Conservation (phyloP, 306 rosid genomes). For the Vachellia collinsii region DNA sequence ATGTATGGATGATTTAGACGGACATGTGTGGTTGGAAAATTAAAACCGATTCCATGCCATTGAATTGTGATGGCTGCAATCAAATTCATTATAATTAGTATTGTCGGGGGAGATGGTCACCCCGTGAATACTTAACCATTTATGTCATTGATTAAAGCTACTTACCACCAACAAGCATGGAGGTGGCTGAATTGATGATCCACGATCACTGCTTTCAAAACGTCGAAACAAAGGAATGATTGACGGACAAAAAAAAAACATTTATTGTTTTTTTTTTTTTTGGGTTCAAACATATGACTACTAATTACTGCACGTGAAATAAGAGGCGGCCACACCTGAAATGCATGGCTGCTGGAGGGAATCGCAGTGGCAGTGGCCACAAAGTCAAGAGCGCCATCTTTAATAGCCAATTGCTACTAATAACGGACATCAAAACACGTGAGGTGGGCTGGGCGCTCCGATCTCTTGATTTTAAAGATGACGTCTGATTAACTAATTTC, state of each 20-base stretch:
- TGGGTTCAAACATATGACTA: no score
- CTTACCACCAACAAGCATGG: neutral
- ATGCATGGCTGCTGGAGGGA: neutral
- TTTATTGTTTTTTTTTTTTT: no score
- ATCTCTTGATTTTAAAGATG: no score
- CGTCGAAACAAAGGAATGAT: no score
- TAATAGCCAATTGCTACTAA: neutral
- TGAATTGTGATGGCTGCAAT: neutral
- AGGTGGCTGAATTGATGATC: neutral
- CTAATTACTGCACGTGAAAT: neutral
- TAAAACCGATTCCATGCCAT: neutral
- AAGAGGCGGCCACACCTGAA: neutral
- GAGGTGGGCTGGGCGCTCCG: no score
- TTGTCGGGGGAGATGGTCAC: neutral
- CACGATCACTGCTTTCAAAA: neutral
- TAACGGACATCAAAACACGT: no score
- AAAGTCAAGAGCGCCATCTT: neutral
- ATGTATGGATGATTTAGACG: neutral
- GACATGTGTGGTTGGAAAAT: neutral
- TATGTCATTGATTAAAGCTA: neutral
- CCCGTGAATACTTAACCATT: neutral
- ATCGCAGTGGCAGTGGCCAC: neutral
- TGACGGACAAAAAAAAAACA: no score
- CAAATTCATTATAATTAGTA: neutral
- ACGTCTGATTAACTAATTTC: no score